A percentile compares a stretch with the other conserved stretches of the same genome.
Evolutionary conservation across 805 yeast species (phyloP).

Genomic region (Wickerhamomyces canadensis): DNA sequence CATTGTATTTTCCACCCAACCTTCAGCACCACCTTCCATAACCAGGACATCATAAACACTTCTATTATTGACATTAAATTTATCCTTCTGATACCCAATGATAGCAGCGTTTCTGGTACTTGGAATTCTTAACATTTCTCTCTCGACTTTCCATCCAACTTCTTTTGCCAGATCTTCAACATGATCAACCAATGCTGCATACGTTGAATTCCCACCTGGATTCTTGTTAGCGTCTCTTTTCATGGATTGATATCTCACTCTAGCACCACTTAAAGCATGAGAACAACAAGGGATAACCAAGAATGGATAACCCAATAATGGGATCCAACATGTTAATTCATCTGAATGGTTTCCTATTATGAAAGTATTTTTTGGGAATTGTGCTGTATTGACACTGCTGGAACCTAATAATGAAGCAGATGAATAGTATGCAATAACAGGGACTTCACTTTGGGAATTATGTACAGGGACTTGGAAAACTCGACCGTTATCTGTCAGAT

Average conservation of each 20-base stretch:
- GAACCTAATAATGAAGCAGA: constrained; percentile 41
- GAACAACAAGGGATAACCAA: constrained; percentile 95
- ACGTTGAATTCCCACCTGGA: constrained; percentile 50
- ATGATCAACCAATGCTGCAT: constrained; percentile 82
- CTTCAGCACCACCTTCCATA: constrained; percentile 84
- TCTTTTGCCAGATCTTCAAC: constrained; percentile 60
- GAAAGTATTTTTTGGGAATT: constrained; percentile 67
- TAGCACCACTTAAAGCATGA: constrained; percentile 75
- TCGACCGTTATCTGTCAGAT: constrained; percentile 54
- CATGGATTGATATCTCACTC: constrained; percentile 55
- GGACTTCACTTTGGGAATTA: constrained; percentile 28
- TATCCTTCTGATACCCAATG: constrained; percentile 52
- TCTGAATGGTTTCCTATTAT: constrained; percentile 94
- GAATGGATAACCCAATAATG: constrained; percentile 79
- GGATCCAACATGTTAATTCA: constrained; percentile 94
- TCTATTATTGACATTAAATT: constrained; percentile 23
- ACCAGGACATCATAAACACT: constrained; percentile 55
- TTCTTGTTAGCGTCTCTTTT: constrained; percentile 17
- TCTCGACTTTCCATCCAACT: constrained; percentile 81
- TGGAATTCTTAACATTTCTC: constrained; percentile 88
- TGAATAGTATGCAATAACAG: constrained; percentile 45
- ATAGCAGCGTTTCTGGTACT: constrained; percentile 91
- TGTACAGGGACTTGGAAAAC: constrained; percentile 41
- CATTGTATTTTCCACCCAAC: constrained; percentile 83
- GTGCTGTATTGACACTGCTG: constrained; percentile 53